Conservation (phyloP, 306 rosid genomes). For the Abrus precatorius region DNA sequence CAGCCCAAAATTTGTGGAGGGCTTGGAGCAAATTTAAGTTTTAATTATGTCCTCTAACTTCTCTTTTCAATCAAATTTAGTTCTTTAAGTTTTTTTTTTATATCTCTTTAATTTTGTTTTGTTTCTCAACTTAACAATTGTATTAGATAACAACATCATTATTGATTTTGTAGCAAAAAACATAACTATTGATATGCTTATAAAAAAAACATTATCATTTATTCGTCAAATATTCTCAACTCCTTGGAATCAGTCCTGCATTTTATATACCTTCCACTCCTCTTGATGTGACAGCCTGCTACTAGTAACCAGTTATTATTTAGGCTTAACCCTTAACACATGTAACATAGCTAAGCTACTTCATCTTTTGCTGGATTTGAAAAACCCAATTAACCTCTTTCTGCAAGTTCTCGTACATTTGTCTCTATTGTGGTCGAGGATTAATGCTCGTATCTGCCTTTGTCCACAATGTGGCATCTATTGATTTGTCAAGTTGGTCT, state of each 20-base stretch:
- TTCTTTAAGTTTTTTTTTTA: too few relatives aligned
- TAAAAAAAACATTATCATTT: too few relatives aligned
- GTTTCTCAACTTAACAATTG: too few relatives aligned
- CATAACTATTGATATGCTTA: too few relatives aligned
- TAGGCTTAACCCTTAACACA: not conserved
- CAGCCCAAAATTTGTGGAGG: too few relatives aligned
- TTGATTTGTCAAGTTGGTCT: constrained; percentile 21
- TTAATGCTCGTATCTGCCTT: constrained; percentile 22
- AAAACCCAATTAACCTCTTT: not conserved
- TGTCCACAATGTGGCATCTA: constrained; percentile 43
- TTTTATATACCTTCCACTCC: constrained; percentile 44
- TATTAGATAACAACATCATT: too few relatives aligned
- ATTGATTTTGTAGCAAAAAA: too few relatives aligned
- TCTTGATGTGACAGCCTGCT: constrained; percentile 34
- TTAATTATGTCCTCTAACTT: too few relatives aligned
- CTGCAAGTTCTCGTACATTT: constrained; percentile 13
- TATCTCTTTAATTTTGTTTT: too few relatives aligned
- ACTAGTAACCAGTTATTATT: constrained; percentile 28
- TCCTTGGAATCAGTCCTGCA: constrained; percentile 1
- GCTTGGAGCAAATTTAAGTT: too few relatives aligned
- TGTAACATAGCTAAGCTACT: not conserved
- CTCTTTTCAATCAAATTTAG: too few relatives aligned
- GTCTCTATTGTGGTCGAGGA: constrained; percentile 46
- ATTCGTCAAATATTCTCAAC: not conserved
- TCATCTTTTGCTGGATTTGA: constrained; percentile 14